Evolutionary conservation across 257 asterid genomes (phyloP).

Genomic region (Leonotis leonurus): DNA sequence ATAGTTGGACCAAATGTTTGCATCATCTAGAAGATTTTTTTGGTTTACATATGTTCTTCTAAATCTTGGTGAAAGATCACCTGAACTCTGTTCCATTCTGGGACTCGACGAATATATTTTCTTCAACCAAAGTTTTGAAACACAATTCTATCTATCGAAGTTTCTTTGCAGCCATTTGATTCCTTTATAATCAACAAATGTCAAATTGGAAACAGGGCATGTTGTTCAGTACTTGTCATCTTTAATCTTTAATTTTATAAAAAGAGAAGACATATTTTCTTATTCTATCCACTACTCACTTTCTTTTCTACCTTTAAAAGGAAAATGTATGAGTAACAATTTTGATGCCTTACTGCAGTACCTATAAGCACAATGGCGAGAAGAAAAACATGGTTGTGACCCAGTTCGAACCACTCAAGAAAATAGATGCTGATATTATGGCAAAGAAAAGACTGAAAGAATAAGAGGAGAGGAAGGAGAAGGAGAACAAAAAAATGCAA

Average conservation of each 20-base stretch:
- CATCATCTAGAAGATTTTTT: no score
- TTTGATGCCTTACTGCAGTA: slow-evolving; percentile 38
- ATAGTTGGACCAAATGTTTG: no score
- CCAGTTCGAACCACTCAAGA: slow-evolving; percentile 93
- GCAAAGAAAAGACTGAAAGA: no score
- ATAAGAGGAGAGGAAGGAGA: no score
- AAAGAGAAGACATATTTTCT: not conserved
- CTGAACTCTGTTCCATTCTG: no score
- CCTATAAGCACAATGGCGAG: slow-evolving; percentile 77
- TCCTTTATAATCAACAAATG: not conserved
- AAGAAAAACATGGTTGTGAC: slow-evolving; percentile 93
- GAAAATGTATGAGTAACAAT: not conserved
- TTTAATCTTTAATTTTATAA: not conserved
- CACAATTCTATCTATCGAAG: not conserved
- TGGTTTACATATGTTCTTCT: no score
- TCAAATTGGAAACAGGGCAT: not conserved
- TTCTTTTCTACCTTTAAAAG: not conserved
- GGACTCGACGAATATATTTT: not conserved
- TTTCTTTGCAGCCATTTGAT: not conserved
- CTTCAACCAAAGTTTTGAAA: not conserved
- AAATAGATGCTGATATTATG: no score
- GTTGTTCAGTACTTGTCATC: not conserved
- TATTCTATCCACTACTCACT: slow-evolving; percentile 2
- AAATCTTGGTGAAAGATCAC: no score
- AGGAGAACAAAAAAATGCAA: no score